A percentile compares a stretch with the other conserved stretches of the same genome.
Conservation (phyloP, 306 rosid genomes). For the Trifolium subterraneum region DNA sequence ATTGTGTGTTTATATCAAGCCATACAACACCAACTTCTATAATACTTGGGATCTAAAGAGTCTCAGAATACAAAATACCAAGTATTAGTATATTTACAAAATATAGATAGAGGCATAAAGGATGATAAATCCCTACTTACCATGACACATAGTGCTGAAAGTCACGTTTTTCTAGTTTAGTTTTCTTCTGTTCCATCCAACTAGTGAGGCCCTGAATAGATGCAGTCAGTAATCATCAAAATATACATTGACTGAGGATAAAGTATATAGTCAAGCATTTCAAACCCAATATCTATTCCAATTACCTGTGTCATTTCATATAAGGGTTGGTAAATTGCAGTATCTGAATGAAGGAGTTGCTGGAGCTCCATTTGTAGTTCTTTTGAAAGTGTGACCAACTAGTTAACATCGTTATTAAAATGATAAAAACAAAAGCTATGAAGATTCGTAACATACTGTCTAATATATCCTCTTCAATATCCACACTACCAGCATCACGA, state of each 20-base stretch:
- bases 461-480: conserved; percentile 79
- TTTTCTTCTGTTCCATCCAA: conserved; percentile 81
- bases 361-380: conserved; percentile 82
- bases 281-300: conserved; percentile 33
- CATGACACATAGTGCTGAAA: conserved; percentile 86
- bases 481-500: conserved; percentile 92
- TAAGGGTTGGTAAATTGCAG: conserved; percentile 74
- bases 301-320: conserved; percentile 89
- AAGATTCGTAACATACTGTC: conserved; percentile 67
- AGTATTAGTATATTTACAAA: conserved; percentile 19
- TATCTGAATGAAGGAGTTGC: conserved; percentile 61
- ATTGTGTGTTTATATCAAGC: conserved; percentile 26
- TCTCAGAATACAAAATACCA: conserved; percentile 19
- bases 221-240: conserved; percentile 35
- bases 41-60: conserved; percentile 26
- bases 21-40: conserved; percentile 21
- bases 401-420: conserved; percentile 41
- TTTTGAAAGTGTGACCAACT: conserved; percentile 49
- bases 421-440: conserved; percentile 32
- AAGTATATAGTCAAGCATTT: conserved; percentile 33
- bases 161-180: conserved; percentile 71
- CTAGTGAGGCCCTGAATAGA: conserved; percentile 74
- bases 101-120: conserved; percentile 20
- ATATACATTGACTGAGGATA: conserved; percentile 28
- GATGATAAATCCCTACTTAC: conserved; percentile 52